Evolutionary conservation across 495 filamentous ascomycete genomes (phyloP).

Genomic region (Aspergillus conjunctus): DNA sequence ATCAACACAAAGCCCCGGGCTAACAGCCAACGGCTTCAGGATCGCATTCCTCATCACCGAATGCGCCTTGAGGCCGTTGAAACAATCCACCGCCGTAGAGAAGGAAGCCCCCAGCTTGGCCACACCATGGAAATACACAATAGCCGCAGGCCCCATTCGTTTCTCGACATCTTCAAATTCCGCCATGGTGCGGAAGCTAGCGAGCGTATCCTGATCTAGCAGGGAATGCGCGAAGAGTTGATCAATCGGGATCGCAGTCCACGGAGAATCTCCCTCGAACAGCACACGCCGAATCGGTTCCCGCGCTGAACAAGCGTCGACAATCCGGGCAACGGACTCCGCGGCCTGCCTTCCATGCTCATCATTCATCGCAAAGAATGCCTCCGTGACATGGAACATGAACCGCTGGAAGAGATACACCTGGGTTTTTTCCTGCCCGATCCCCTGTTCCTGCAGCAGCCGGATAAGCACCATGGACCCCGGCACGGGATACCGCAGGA

Average conservation of each 20-base stretch:
- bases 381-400: conserved; percentile 1
- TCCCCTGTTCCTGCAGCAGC: neutral
- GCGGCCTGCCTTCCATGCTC: neutral
- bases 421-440: neutral
- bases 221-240: neutral
- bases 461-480: neutral
- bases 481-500: neutral
- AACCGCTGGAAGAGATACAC: conserved; percentile 1
- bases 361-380: neutral
- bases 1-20: neutral
- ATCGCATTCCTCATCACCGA: neutral
- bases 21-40: neutral
- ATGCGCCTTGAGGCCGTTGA: neutral
- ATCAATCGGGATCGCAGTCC: neutral
- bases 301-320: neutral
- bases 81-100: neutral
- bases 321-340: neutral
- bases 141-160: neutral
- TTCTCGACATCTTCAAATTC: neutral
- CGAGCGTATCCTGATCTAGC: neutral
- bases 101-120: neutral
- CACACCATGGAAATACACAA: neutral
- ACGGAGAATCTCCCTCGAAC: neutral
- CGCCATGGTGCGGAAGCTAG: conserved; percentile 1
- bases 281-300: neutral